Base-by-base conservation (phyloP, 2,329 filamentous ascomycete genomes). In the Fusarium dlaminii region DNA sequence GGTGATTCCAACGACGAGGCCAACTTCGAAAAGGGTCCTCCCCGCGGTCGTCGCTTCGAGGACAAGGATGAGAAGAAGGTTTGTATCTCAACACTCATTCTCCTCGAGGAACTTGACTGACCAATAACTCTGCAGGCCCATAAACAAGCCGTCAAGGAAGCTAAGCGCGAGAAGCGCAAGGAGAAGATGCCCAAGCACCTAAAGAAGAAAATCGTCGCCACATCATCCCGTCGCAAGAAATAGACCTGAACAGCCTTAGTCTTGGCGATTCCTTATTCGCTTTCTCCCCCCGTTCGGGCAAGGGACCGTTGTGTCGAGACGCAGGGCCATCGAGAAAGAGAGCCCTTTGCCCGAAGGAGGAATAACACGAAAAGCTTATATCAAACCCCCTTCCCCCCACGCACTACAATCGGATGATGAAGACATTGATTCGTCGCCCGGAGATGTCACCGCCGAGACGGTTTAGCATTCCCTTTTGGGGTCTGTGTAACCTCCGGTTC, bases 181-280 rank as follows among this genome's bases (percentile, higher is more conserved):
- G 93, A 94, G 8, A 99, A 99, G 87, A 97, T 99, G 84, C 96
- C 96, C 1, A 99, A 99, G 85, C 91, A 97, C 81, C 75, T 98
- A 39, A 99, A 99, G 89, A 98, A 98, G 87, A 94, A 93, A 81
- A 83, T 97, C 66, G 90, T 97, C 32, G 88, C 87, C 63, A 86
- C 86, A 72, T 87, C 88, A 22, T 86, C 90, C 63, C 86, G 90
- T 75, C 90, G 89, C 79, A 92, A 93, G 85, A 92, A 89, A 81
- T 89, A 86, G 79, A 81, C 56, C 13, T 63, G 24, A 56, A 27
- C 8, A 55, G 11, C 6, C 6, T 18, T 37, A 37, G 11, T 39
- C 49, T 36, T 54, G 58, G 40, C 58, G 27, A 63, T 34, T 39
- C 39, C 32, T 34, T 36, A 36, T 52, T 52, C 49, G 32, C 49